Percentiles rank a stretch among this genome's conserved stretches.
phyloP scores from a whole-genome alignment of 208 protist species.

The Vickermania ingenoplastis region DNA sequence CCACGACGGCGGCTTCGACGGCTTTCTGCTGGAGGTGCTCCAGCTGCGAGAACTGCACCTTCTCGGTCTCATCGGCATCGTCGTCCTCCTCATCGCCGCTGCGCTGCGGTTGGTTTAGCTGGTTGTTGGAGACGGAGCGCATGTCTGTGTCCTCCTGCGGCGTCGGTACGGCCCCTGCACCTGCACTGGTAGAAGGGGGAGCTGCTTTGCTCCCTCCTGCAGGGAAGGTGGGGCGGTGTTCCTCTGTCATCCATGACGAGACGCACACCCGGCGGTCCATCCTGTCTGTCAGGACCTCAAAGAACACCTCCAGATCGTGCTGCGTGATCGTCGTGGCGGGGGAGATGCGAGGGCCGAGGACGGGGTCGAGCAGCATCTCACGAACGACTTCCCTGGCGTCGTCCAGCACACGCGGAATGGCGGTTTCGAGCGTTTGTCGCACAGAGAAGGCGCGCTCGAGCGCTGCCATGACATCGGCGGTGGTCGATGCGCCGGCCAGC shows the following conservation, averaged over 20 bases:
- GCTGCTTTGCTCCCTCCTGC: too few relatives aligned
- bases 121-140: background rate
- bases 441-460: conserved; percentile 33
- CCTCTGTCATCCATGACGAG: conserved; percentile 20
- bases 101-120: background rate
- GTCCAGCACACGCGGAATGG: conserved; percentile 5
- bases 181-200: too few relatives aligned
- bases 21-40: background rate
- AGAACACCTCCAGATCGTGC: conserved; percentile 13
- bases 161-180: background rate
- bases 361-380: background rate
- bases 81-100: background rate
- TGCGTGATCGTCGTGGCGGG: conserved; percentile 24
- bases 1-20: background rate
- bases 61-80: background rate
- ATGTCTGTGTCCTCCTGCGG: background rate
- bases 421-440: conserved; percentile 22
- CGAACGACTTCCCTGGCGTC: background rate
- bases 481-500: background rate
- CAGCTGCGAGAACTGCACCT: conserved; percentile 1
- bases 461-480: background rate
- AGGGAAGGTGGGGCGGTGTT: conserved; percentile 1
- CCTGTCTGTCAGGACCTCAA: conserved; percentile 14
- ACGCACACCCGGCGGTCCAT: conserved; percentile 38
- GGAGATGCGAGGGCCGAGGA: conserved; percentile 17